phyloP scores from a whole-genome alignment of 2,329 filamentous ascomycete genomes.

The Calonectria fujianensis region DNA sequence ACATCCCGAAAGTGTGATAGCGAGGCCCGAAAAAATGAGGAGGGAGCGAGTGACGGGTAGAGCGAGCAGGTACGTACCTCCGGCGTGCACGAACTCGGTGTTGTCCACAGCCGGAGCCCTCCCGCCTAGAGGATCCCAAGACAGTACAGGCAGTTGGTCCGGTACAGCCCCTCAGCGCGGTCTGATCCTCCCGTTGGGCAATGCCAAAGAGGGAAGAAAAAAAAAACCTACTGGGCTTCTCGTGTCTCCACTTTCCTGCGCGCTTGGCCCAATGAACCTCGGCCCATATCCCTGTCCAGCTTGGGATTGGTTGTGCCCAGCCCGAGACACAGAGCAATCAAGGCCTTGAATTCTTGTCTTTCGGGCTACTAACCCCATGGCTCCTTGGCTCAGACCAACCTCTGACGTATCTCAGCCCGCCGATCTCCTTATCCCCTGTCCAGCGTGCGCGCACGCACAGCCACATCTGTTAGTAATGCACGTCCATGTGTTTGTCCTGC shows the following conservation, averaged over 20 bases:
- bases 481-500: constrained; percentile 17
- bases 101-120: constrained; percentile 36
- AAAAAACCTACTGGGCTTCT: not conserved
- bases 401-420: constrained; percentile 53
- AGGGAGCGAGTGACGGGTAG: constrained; percentile 33
- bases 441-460: constrained; percentile 49
- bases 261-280: constrained; percentile 8
- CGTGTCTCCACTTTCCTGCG: not conserved
- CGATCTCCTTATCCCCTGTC: constrained; percentile 49
- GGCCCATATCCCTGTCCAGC: not conserved
- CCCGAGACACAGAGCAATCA: constrained; percentile 12
- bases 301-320: constrained; percentile 11
- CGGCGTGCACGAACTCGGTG: constrained; percentile 36
- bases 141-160: constrained; percentile 20
- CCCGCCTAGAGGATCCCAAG: constrained; percentile 27
- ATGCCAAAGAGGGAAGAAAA: constrained; percentile 17
- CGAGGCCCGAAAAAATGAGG: constrained; percentile 36
- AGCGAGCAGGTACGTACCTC: constrained; percentile 24
- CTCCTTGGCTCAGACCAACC: constrained; percentile 30
- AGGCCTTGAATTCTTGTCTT: constrained; percentile 15
- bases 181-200: constrained; percentile 35
- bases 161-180: constrained; percentile 23
- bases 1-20: constrained; percentile 29
- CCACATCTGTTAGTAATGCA: constrained; percentile 53
- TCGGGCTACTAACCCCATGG: constrained; percentile 1